These are phyloP conservation scores for Microascus cirrosus DNA, from an alignment of 2,329 filamentous ascomycete genomes.

Conservation along the genomic window DNA sequence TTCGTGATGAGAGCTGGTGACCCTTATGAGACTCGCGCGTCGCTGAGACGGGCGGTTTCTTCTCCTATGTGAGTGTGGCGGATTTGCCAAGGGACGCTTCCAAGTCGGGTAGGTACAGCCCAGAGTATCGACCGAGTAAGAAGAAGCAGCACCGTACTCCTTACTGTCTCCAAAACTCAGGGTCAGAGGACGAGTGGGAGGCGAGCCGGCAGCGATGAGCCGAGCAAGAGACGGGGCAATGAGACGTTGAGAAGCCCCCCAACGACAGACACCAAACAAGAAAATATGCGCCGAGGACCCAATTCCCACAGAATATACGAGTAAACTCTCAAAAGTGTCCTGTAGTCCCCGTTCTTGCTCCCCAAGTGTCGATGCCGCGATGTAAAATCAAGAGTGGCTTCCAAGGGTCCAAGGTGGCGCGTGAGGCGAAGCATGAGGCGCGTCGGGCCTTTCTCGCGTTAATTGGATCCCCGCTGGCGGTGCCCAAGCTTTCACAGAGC, in stretches of 20 bases:
- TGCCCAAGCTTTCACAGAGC: too few species aligned
- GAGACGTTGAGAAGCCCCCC: background rate
- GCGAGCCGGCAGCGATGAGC: too few species aligned
- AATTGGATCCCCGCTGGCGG: background rate
- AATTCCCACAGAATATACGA: background rate
- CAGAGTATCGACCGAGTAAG: too few species aligned
- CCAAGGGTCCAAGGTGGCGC: background rate
- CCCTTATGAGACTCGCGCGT: background rate
- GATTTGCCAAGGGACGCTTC: too few species aligned
- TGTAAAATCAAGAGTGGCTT: background rate
- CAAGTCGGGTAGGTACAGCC: too few species aligned
- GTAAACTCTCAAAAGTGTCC: background rate
- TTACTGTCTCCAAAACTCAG: too few species aligned
- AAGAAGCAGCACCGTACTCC: too few species aligned
- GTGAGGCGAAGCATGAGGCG: background rate
- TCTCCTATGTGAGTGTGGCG: too few species aligned
- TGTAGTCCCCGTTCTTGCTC: background rate
- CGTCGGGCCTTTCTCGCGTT: background rate
- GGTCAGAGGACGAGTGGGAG: too few species aligned
- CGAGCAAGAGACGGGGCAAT: too few species aligned
- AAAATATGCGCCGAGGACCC: background rate
- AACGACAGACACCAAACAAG: background rate
- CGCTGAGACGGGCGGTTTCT: background rate
- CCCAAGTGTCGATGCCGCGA: background rate
- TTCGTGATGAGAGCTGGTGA: background rate